Conservation (phyloP, 2,329 filamentous ascomycete genomes). For the Pyrenochaeta sp. region DNA sequence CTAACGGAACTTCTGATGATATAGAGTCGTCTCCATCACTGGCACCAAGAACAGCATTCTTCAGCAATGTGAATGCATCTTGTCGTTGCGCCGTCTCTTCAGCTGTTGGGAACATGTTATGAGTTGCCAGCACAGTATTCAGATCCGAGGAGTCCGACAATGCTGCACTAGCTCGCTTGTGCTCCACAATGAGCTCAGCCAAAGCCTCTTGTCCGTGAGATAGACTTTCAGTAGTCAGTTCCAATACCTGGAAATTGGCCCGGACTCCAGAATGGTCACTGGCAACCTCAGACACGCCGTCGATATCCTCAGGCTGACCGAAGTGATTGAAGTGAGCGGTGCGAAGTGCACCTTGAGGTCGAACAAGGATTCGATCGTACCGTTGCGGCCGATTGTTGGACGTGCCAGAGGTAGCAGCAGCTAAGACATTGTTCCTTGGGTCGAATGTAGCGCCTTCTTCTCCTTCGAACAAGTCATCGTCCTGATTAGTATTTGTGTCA, state of each 20-base stretch:
- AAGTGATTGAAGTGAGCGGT: slow-evolving; percentile 65
- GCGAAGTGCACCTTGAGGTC: slow-evolving; percentile 49
- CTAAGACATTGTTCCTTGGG: slow-evolving; percentile 64
- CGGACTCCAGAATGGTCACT: slow-evolving; percentile 65
- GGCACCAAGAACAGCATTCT: slow-evolving; percentile 51
- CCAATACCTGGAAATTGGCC: slow-evolving; percentile 43
- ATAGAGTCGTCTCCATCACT: slow-evolving; percentile 12
- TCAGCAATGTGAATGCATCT: slow-evolving; percentile 57
- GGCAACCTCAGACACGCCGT: slow-evolving; percentile 26
- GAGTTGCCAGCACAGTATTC: slow-evolving; percentile 15
- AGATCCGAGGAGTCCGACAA: slow-evolving; percentile 19
- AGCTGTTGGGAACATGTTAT: slow-evolving; percentile 55
- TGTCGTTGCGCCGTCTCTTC: slow-evolving; percentile 54
- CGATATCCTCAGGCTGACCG: slow-evolving; percentile 52
- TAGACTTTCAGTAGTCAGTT: background rate
- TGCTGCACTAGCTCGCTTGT: slow-evolving; percentile 13
- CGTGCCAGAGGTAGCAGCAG: slow-evolving; percentile 61
- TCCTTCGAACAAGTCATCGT: slow-evolving; percentile 58
- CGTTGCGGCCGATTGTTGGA: slow-evolving; percentile 68
- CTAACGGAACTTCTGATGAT: slow-evolving; percentile 48
- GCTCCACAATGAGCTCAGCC: slow-evolving; percentile 13
- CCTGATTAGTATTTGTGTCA: slow-evolving; percentile 34
- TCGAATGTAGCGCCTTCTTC: slow-evolving; percentile 73
- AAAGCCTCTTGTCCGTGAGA: slow-evolving; percentile 6
- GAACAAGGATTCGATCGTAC: slow-evolving; percentile 69